phyloP scores from a whole-genome alignment of 2,329 filamentous ascomycete genomes.

The Colletotrichum orchidophilum region DNA sequence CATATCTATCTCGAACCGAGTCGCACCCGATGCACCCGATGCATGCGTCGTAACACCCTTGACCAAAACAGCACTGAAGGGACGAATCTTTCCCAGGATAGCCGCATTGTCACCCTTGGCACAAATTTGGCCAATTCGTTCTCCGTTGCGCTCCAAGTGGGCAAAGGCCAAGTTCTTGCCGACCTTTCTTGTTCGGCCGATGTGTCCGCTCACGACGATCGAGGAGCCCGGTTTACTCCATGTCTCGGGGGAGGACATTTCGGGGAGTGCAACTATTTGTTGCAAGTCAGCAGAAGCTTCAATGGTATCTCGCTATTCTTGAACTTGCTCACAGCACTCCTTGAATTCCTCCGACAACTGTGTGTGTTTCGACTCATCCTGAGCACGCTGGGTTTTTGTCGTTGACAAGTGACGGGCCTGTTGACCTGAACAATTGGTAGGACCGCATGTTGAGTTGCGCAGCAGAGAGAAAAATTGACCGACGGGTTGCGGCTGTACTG shows the following conservation, averaged over 20 bases:
- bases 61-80: constrained; percentile 63
- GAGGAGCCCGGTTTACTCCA: constrained; percentile 44
- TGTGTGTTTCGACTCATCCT: background rate
- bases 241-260: constrained; percentile 37
- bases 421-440: background rate
- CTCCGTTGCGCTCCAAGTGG: constrained; percentile 50
- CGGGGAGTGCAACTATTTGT: constrained; percentile 41
- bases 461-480: background rate
- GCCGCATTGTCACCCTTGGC: constrained; percentile 48
- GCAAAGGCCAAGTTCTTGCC: constrained; percentile 78
- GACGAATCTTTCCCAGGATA: constrained; percentile 56
- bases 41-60: constrained; percentile 43
- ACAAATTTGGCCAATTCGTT: constrained; percentile 57
- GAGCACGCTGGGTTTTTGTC: background rate
- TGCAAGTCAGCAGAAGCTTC: background rate
- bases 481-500: background rate
- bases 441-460: background rate
- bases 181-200: constrained; percentile 74
- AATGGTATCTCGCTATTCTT: background rate
- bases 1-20: constrained; percentile 67
- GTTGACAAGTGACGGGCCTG: constrained; percentile 1
- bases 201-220: constrained; percentile 74
- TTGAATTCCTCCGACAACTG: constrained; percentile 28
- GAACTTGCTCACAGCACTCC: constrained; percentile 23
- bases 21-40: background rate